Evolutionary conservation across 768 basidiomycete genomes (phyloP), one percentile per base, ranked within the genome.

Genomic region (Exsudoporus frostii): DNA sequence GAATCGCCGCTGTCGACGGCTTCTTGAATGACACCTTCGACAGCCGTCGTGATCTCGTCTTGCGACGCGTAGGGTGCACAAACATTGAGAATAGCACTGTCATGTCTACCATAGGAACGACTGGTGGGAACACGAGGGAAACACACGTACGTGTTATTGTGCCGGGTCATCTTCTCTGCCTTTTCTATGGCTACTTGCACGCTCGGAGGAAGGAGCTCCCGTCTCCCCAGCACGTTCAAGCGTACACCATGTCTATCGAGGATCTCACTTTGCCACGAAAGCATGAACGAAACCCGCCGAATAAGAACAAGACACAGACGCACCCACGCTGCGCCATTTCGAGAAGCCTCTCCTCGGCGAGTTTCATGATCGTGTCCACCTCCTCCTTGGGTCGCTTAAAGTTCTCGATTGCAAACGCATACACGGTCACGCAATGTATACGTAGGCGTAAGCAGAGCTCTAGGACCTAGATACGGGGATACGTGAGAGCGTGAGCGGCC

Each of bases 321-420:
- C 63, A 97, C 96, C 92, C 95, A 60, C 90, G 80, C 54, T 78
- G 62, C 47, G 85, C 88, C 17, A 98, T 74, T 67, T 96, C 91
- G 33, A 85, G 65, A 27, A 98, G 76, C 56, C 87, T 85, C 15
- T 78, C 77, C 66, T 91, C 85, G 1, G 90, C 88, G 44, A 99
- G 69, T n/a, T 74, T 69, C 92, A 99, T 93, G 60, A 98, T 77
- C 2, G 84, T 83, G 24, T 88, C 83, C 2, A 99, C 92, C 68
- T 99, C 97, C 5, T 86, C 86, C 49, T 81, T 75, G 1, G 88
- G 79, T 20, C 97, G 81, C 56, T 90, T 90, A 74, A 98, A 98
- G 73, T 98, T 99, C 62, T 98, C 96, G 55, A 98, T 93, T 1
- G 94, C 83, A 71, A 99, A 99, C n/a, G 93, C 92, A 62, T 96